Evolutionary conservation across 1,139 yeast genomes (phyloP).

Genomic region (Pichia sp.): DNA sequence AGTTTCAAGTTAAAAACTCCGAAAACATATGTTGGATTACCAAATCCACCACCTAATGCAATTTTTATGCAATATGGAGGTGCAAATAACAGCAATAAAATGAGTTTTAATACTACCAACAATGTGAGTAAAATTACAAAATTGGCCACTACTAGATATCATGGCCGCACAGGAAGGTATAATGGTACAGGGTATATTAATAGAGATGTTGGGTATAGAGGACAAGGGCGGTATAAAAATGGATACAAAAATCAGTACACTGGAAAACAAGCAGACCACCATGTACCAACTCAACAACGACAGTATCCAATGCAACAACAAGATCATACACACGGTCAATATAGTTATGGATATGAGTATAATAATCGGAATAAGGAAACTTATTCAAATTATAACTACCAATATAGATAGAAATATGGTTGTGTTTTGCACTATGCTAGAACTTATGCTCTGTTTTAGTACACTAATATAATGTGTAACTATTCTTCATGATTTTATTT

Average conservation of each 20-base stretch:
- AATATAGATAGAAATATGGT: neutral
- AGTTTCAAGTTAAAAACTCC: constrained; percentile 26
- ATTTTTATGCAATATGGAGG: neutral
- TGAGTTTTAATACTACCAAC: neutral
- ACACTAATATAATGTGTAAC: too few relatives aligned
- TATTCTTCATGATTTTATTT: too few relatives aligned
- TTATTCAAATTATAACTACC: neutral
- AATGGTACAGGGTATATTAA: neutral
- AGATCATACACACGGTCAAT: neutral
- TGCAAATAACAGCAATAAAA: too few relatives aligned
- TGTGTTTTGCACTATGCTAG: too few relatives aligned
- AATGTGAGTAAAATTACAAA: neutral
- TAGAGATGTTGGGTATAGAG: neutral
- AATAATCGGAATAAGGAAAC: neutral
- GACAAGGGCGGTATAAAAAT: neutral
- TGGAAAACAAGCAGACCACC: too few relatives aligned
- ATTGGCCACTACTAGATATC: neutral
- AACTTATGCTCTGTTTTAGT: too few relatives aligned
- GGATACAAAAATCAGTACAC: neutral
- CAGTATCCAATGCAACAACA: neutral
- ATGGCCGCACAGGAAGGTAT: neutral
- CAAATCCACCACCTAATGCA: constrained; percentile 39
- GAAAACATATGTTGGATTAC: constrained; percentile 34
- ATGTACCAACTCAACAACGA: too few relatives aligned
- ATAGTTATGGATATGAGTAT: neutral